Base-by-base conservation (phyloP, 2,329 filamentous ascomycete species). In the Colletotrichum eremochloae region DNA sequence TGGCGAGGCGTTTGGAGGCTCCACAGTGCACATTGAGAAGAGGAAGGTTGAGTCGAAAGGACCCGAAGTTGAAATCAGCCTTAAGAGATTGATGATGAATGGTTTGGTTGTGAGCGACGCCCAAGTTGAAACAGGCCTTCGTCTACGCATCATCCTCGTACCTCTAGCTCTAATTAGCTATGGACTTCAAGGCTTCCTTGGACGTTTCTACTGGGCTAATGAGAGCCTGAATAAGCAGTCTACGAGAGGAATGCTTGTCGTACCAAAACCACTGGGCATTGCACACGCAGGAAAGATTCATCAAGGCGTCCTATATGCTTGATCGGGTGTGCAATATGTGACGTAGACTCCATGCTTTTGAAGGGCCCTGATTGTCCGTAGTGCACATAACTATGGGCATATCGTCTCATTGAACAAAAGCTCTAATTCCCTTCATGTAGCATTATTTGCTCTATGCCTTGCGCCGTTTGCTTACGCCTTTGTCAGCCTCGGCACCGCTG, bases 391-490 rank as follows among this genome's bases (percentile, higher is more conserved):
- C 42, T 44, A 46, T 31, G 40, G 20, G 9, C 12, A n/a, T 15
- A 53, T 53, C 62, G 11, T 12, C 24, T n/a, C 33, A 63, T 53
- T 14, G 15, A 33, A 33, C 5, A 63, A 3, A 62, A 48, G 57
- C 48, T 46, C 53, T 20, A 46, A 24, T 11, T 56, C 40, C 11
- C 14, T 20, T 5, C 14, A 20, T 33, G 24, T 42, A 31, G 18
- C 15, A 62, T 60, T 38, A 56, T 56, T 24, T 42, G 55, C 15
- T 70, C 77, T 36, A 86, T 7, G 78, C 83, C 80, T 86, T 88
- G 73, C 86, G 84, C 75, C 84, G 80, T 81, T 85, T 87, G 57
- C 82, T 82, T 2, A 80, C 83, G 75, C 83, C 83, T 76, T 83
- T 84, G 62, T 79, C 80, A n/a, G 76, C 77, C 1, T 83, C 79